Percentiles rank a stretch among this genome's conserved stretches.
Evolutionary conservation across 768 basidiomycete species (phyloP).

Genomic region (Tubosaeta sp.): DNA sequence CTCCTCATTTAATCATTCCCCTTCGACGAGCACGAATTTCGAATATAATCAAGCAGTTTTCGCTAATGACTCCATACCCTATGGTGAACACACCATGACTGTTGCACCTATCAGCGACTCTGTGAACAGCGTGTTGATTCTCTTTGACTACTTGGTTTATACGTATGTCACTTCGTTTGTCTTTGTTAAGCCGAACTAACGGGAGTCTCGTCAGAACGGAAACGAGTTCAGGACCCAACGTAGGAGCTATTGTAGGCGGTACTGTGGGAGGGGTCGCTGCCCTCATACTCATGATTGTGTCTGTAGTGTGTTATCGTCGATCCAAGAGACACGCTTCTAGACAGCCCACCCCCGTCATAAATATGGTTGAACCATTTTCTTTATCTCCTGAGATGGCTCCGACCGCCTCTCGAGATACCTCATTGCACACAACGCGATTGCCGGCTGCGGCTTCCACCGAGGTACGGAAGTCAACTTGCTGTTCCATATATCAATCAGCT

Average conservation of each 20-base stretch:
- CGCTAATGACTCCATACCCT: background rate
- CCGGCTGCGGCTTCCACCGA: background rate
- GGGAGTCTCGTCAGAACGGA: background rate
- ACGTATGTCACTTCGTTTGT: background rate
- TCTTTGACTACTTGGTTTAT: conserved; percentile 19
- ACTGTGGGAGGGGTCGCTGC: background rate
- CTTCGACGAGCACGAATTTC: background rate
- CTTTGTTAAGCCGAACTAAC: background rate
- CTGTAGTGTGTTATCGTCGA: conserved; percentile 7
- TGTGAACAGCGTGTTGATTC: background rate
- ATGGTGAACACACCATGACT: conserved; percentile 7
- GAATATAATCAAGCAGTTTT: conserved; percentile 16
- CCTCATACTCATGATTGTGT: background rate
- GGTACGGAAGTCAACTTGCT: background rate
- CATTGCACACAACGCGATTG: background rate
- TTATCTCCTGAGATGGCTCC: background rate
- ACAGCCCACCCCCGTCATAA: background rate
- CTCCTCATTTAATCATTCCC: conserved; percentile 2
- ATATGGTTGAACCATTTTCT: conserved; percentile 5
- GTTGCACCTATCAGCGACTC: conserved; percentile 1
- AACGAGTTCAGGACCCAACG: background rate
- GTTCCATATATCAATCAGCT: background rate
- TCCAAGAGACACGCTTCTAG: background rate
- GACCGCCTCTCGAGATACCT: background rate
- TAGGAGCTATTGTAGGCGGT: conserved; percentile 3